These are phyloP conservation scores for Colletotrichum somersetense DNA, from an alignment of 2,329 filamentous ascomycete species.

Conservation along the genomic window DNA sequence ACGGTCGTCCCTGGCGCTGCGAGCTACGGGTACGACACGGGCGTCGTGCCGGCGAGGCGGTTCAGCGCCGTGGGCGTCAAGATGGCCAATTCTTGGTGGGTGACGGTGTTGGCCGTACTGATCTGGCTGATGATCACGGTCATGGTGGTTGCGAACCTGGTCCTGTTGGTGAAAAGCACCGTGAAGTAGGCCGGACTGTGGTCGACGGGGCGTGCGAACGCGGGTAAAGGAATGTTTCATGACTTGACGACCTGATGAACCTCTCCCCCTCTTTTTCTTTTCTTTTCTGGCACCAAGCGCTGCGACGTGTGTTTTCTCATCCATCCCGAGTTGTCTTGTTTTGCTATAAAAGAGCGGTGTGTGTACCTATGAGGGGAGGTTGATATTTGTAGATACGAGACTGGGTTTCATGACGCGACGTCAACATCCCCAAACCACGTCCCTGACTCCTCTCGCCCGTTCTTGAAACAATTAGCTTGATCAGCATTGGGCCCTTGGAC, in stretches of 20 bases:
- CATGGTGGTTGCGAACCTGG: slow-evolving; percentile 83
- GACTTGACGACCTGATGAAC: slow-evolving; percentile 14
- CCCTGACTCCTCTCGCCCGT: too few species aligned
- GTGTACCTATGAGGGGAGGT: not conserved
- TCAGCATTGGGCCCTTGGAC: too few species aligned
- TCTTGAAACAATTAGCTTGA: too few species aligned
- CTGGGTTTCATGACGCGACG: not conserved
- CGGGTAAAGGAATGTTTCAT: not conserved
- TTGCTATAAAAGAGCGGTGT: not conserved
- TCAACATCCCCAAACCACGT: not conserved
- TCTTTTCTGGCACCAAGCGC: not conserved
- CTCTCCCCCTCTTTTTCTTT: too few species aligned
- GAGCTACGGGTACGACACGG: slow-evolving; percentile 31
- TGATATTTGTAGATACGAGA: not conserved
- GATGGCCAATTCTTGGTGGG: slow-evolving; percentile 81
- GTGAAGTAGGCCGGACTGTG: not conserved
- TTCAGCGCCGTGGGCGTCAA: slow-evolving; percentile 55
- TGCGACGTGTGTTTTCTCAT: not conserved
- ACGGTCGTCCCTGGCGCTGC: slow-evolving; percentile 37
- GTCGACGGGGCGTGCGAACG: not conserved
- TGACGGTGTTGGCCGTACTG: slow-evolving; percentile 64
- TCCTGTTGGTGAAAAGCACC: slow-evolving; percentile 63
- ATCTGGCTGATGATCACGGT: slow-evolving; percentile 82
- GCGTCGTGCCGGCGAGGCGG: slow-evolving; percentile 42
- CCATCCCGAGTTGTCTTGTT: not conserved